Base-by-base conservation (phyloP, 345 rosid genomes). In the Geranium rotundifolium region DNA sequence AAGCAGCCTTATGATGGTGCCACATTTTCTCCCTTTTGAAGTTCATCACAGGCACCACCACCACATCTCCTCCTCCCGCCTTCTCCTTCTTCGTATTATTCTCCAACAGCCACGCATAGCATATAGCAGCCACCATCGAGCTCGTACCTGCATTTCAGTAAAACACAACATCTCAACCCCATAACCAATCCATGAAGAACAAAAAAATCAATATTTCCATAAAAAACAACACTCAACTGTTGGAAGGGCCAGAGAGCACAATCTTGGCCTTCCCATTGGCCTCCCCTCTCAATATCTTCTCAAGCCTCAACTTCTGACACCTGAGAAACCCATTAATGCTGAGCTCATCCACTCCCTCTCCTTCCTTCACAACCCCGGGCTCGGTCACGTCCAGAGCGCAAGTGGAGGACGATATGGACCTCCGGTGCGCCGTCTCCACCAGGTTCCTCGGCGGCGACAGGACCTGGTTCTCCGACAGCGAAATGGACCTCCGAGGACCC, bases 101-200 rank as follows among this genome's bases (percentile, higher is more conserved):
- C 65, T 83, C 83, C 76, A 75, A 60, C 64, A 81, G 70, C 83
- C 85, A 83, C 7, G 91, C 84, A 61, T 81, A 78, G 59, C 88
- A 83, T 65, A 85, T 81, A 17, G 88, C 83, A 13, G 86, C 82
- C 27, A 76, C 73, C 86, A 85, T 79, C 41, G 88, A 83, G 61
- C 82, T 83, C 1, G 84, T 79, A 75, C 83, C 91, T 83, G 67
- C 71, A 71, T 27, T 58, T 27, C 46, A 19, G 46, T 17, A 5
- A 23, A 19, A 46, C 18, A 0, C 23, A 41, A 17, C 63, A 31
- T 1, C 57, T 34, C 55, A 61, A 17, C 54, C 7, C 17, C 15
- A 18, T 13, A 39, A 14, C 2, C 65, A 7, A 10, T 17, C 7
- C 2, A 50, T 15, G 63, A 29, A 16, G 17, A 61, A 49, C n/a